Evolutionary conservation across 2,329 filamentous ascomycete species (phyloP).

Genomic region (Ceratocystis diversiconidia): DNA sequence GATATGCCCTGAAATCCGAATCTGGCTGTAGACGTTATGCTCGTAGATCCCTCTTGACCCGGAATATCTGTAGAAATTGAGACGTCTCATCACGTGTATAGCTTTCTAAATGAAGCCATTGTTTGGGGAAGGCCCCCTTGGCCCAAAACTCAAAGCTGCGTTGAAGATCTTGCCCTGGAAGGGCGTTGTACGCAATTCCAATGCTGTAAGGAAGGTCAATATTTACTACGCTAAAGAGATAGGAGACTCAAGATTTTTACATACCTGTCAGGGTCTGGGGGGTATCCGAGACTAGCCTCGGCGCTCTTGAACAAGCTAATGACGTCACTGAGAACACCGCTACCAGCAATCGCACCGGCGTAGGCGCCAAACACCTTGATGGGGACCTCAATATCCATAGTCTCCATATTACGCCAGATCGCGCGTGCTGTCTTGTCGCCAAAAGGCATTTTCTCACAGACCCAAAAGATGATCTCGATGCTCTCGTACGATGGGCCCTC

Average conservation of each 20-base stretch:
- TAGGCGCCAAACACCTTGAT: slow-evolving; percentile 62
- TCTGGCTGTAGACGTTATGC: slow-evolving; percentile 25
- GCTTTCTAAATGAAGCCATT: slow-evolving; percentile 53
- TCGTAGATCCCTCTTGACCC: slow-evolving; percentile 34
- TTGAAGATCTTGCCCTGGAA: slow-evolving; percentile 52
- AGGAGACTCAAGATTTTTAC: slow-evolving; percentile 26
- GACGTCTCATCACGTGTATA: slow-evolving; percentile 34
- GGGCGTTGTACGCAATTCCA: slow-evolving; percentile 60
- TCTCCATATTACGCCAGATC: slow-evolving; percentile 56
- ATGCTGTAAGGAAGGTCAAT: slow-evolving; percentile 35
- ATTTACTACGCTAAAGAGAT: neutral
- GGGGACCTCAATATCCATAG: slow-evolving; percentile 67
- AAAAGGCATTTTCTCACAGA: slow-evolving; percentile 50
- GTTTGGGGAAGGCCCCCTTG: slow-evolving; percentile 47
- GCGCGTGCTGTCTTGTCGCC: slow-evolving; percentile 46
- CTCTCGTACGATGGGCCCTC: slow-evolving; percentile 78
- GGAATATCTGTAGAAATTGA: slow-evolving; percentile 36
- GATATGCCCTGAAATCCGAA: neutral
- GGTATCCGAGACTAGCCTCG: slow-evolving; percentile 49
- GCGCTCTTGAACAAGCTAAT: slow-evolving; percentile 52
- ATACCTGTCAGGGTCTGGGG: slow-evolving; percentile 58
- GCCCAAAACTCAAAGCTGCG: slow-evolving; percentile 62
- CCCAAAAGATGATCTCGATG: slow-evolving; percentile 65
- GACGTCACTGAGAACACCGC: slow-evolving; percentile 55
- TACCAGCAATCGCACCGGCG: slow-evolving; percentile 58